phyloP scores from a whole-genome alignment of 2,329 filamentous ascomycete species.

The Chrysoporthe puriensis region DNA sequence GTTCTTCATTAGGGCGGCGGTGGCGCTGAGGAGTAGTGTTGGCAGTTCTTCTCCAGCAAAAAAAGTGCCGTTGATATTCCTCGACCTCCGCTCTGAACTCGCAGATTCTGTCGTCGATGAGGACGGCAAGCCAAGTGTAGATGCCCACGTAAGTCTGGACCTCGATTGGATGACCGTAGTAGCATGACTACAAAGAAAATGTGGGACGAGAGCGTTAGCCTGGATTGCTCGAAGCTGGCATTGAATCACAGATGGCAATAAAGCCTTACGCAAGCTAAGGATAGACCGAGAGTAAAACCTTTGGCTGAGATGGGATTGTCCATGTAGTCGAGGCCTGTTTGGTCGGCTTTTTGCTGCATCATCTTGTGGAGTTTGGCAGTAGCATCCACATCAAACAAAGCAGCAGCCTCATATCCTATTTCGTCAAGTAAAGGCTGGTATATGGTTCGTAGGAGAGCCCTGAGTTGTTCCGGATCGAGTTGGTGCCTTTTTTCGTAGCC shows the following conservation, averaged over 20 bases:
- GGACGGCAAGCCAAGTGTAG: slow-evolving; percentile 9
- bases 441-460: background rate
- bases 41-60: slow-evolving; percentile 10
- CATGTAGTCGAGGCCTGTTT: background rate
- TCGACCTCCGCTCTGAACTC: slow-evolving; percentile 1
- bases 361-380: background rate
- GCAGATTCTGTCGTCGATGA: slow-evolving; percentile 5
- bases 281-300: slow-evolving; percentile 1
- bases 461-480: slow-evolving; percentile 10
- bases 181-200: background rate
- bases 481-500: slow-evolving; percentile 4
- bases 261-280: slow-evolving; percentile 1
- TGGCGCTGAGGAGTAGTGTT: slow-evolving; percentile 9
- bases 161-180: background rate
- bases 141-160: slow-evolving; percentile 11
- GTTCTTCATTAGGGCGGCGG: slow-evolving; percentile 5
- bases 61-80: slow-evolving; percentile 10
- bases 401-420: slow-evolving; percentile 6
- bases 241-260: background rate
- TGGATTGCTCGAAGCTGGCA: background rate
- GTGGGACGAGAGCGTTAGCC: background rate
- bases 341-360: slow-evolving; percentile 14
- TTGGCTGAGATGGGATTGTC: slow-evolving; percentile 6
- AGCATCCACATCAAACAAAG: background rate
- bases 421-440: slow-evolving; percentile 6